Evolutionary conservation across 2,329 filamentous ascomycete genomes (phyloP), one percentile per base, ranked within the genome.

Genomic region (Hymenoscyphus albidus): DNA sequence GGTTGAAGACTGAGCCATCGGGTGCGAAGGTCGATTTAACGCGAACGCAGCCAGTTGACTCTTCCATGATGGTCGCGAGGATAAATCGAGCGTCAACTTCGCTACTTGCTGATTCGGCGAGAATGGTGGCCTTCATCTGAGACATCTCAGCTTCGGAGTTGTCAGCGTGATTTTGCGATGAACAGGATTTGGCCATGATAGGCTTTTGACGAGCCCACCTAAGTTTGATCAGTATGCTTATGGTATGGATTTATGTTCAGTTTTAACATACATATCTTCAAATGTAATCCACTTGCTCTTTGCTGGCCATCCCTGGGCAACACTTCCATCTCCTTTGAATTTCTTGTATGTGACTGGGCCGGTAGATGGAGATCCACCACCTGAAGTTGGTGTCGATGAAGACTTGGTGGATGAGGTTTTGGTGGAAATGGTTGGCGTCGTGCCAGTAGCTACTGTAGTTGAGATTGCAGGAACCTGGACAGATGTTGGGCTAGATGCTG

Each of bases 51-150:
- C 73, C 73, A 40, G 70, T 73, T 5, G 71, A 72, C 48, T 76
- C 74, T 64, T 75, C 73, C 69, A 75, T 72, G 16, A 76, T 71
- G 12, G 73, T 65, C 10, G 74, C 74, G 4, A 76, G 69, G 22
- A 75, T 73, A 64, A 75, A 72, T 9, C 74, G 69, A 18, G 71
- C 68, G 62, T 76, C 73, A 31, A 76, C 68, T 18, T 58, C 60
- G 7, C 59, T 67, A 14, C 39, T 22, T 9, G 22, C 54, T 3
- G 62, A 16, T 18, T 64, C 51, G 3, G 58, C 58, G 4, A 59
- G 18, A 35, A 67, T 64, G 7, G 65, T 56, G 1, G 35, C 10
- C 18, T 56, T 22, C 27, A 67, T 64, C 16, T 62, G 55, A 10
- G 38, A 39, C 14, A 64, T 62, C 32, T 67, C 64, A 1, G 48